A percentile compares a stretch with the other conserved stretches of the same genome.
Evolutionary conservation across 495 filamentous ascomycete species (phyloP).

Genomic region (Talaromyces wortmannii): DNA sequence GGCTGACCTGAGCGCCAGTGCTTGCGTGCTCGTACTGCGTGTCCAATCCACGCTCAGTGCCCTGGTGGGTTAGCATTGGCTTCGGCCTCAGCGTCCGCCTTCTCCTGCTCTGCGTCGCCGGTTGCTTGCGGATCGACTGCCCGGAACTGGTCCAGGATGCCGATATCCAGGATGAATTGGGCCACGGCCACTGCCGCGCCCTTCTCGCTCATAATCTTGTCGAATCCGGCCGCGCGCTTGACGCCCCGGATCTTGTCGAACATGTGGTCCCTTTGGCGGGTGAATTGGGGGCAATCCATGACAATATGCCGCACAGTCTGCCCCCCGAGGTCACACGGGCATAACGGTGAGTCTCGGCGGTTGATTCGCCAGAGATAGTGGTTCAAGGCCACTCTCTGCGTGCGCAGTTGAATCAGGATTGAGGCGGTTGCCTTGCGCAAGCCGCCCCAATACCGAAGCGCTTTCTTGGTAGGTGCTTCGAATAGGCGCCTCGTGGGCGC

Average conservation of each 20-base stretch:
- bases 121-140: constrained; percentile 1
- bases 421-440: constrained; percentile 19
- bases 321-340: constrained; percentile 13
- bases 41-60: too few relatives aligned
- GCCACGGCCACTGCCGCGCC: constrained; percentile 21
- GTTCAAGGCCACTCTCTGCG: constrained; percentile 19
- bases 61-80: too few relatives aligned
- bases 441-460: constrained; percentile 6
- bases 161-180: constrained; percentile 18
- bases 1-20: too few relatives aligned
- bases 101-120: background rate
- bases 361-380: constrained; percentile 23
- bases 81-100: too few relatives aligned
- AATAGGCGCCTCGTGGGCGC: constrained; percentile 5
- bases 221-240: constrained; percentile 16
- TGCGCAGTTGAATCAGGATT: constrained; percentile 21
- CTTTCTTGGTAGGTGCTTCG: constrained; percentile 1
- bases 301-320: constrained; percentile 24
- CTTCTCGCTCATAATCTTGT: constrained; percentile 20
- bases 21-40: too few relatives aligned
- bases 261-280: background rate
- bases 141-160: constrained; percentile 18
- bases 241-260: constrained; percentile 12
- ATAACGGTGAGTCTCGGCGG: constrained; percentile 18
- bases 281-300: constrained; percentile 12